Conservation (phyloP, 305 asterid species). For the Striga hermonthica region DNA sequence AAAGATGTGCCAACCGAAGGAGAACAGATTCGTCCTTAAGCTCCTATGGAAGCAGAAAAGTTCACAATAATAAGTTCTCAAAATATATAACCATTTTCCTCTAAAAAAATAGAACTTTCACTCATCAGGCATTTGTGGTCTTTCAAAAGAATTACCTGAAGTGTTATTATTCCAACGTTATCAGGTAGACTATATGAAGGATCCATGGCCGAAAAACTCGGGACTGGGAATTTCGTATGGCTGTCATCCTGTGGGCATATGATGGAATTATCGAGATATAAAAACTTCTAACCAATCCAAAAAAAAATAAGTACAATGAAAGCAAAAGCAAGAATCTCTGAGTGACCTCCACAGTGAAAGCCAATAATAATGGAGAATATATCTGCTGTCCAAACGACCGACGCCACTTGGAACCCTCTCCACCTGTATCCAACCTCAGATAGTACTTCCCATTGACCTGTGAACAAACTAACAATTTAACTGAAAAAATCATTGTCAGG, state of each 20-base stretch:
- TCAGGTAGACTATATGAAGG: constrained; percentile 83
- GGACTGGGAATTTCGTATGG: constrained; percentile 53
- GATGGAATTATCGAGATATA: constrained; percentile 23
- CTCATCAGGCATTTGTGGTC: constrained; percentile 6
- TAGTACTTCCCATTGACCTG: constrained; percentile 90
- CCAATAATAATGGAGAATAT: constrained; percentile 85
- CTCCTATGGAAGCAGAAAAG: constrained; percentile 54
- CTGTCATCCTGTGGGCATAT: constrained; percentile 52
- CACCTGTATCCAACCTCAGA: constrained; percentile 71
- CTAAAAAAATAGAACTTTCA: constrained; percentile 16
- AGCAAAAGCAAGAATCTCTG: background rate
- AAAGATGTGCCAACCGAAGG: constrained; percentile 90
- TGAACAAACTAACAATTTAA: constrained; percentile 17
- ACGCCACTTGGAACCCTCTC: constrained; percentile 98
- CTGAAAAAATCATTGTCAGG: background rate
- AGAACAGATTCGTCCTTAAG: constrained; percentile 67
- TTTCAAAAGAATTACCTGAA: constrained; percentile 53
- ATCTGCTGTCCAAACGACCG: constrained; percentile 90
- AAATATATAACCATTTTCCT: background rate
- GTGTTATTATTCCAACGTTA: constrained; percentile 82
- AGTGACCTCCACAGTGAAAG: constrained; percentile 83
- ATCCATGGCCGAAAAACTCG: constrained; percentile 73
- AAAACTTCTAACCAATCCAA: constrained; percentile 15
- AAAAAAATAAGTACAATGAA: too few species aligned
- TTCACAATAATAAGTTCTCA: background rate